Evolutionary conservation across 257 asterid species (phyloP), one percentile per base, ranked within the genome.

Genomic region (Solanum microdontum): DNA sequence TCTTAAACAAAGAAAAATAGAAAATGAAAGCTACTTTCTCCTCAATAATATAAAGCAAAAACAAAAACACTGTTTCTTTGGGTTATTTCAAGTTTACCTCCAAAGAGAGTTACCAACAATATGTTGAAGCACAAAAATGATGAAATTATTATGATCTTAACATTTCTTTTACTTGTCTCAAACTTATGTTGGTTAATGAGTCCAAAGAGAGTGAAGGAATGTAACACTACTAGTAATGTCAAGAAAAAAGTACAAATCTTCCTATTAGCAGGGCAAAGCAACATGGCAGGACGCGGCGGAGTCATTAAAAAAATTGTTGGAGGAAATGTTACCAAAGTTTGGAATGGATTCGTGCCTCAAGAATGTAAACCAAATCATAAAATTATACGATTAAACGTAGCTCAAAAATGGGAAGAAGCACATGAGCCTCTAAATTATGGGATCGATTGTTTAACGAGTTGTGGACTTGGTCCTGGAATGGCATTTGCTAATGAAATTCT

Each of bases 381-480:
- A 17, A 87, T 93, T 36, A 74, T 88, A 0, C 89, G 90, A 9
- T 83, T 91, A 8, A 89, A 84, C 45, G 83, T 64, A 19, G 72
- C 51, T 26, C 68, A 68, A 2, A 26, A 37, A 51, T 85, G 92
- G 89, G 93, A 91, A 51, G 87, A 39, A 83, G 95, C 94, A 10
- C 85, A 70, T 0, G 95, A 93, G 74, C 94, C 94, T 2, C 91
- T 92, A 23, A 91, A 91, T 72, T 30, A 14, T 17, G 92, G 90
- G 7, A 86, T 90, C 3, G 91, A 91, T 55, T 17, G 39, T 11
- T 66, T 85, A 40, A 83, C 88, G 43, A 83, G 90, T 0, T 89
- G 90, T 86, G 95, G 95, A 19, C 72, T 93, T 34, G 94, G 95
- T 2, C 90, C 91, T 26, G 95, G 95, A 33, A 90, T 91, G 89